Percentiles rank a stretch among this genome's conserved stretches.
Evolutionary conservation across 176 grass and related monocot species (phyloP).

Genomic region (Bolboschoenus planiculmis): DNA sequence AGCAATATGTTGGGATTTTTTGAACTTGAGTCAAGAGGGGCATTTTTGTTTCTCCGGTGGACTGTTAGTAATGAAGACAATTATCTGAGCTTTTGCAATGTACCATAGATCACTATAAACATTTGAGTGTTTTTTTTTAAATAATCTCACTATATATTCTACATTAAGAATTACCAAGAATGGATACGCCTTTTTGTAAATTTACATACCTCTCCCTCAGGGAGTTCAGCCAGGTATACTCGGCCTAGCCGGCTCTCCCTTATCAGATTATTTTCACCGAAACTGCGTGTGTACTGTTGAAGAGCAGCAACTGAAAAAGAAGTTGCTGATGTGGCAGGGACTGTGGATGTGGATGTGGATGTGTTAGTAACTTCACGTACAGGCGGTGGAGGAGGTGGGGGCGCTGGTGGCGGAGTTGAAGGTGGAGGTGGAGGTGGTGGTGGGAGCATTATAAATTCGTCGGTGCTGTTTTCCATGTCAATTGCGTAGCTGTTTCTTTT

Average conservation of each 20-base stretch:
- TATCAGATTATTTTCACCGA: conserved; percentile 75
- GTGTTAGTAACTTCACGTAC: conserved; percentile 38
- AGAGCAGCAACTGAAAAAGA: conserved; percentile 78
- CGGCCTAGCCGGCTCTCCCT: conserved; percentile 75
- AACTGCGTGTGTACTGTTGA: conserved; percentile 87
- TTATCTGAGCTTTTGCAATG: not conserved
- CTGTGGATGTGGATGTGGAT: conserved; percentile 39
- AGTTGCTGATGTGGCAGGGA: conserved; percentile 54
- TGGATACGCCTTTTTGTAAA: not conserved
- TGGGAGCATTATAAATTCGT: conserved; percentile 39
- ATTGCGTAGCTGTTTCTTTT: conserved; percentile 58
- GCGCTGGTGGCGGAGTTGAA: conserved; percentile 24
- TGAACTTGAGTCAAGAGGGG: not conserved
- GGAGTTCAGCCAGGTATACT: conserved; percentile 81
- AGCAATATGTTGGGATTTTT: not conserved
- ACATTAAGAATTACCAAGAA: not conserved
- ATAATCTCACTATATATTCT: not conserved
- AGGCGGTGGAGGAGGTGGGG: conserved; percentile 23
- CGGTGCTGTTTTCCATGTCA: conserved; percentile 43
- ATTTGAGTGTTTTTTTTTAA: not conserved
- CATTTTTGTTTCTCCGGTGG: not conserved
- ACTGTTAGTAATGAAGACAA: not conserved
- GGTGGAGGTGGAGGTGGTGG: conserved; percentile 29
- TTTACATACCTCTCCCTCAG: conserved; percentile 70
- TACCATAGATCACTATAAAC: not conserved